These are phyloP conservation scores for Thuja plicata DNA, from an alignment of 83 land plant species.

Conservation along the genomic window DNA sequence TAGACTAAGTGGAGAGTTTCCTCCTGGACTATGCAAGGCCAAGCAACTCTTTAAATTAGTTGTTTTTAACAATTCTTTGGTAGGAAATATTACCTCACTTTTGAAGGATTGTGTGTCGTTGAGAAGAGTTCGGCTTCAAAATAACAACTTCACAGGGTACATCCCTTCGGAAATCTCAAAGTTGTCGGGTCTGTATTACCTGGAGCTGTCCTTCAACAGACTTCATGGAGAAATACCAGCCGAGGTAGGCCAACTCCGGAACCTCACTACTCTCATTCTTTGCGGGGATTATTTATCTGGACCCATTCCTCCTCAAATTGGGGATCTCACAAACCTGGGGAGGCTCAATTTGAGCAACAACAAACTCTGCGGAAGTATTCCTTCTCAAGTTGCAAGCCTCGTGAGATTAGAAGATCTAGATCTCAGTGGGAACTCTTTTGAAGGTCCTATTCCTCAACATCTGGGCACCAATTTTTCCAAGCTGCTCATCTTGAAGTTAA, in stretches of 20 bases:
- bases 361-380: constrained; percentile 30
- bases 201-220: constrained; percentile 33
- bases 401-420: constrained; percentile 28
- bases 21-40: constrained; percentile 31
- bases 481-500: background rate
- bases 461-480: background rate
- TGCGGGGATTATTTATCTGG: constrained; percentile 31
- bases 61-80: constrained; percentile 32
- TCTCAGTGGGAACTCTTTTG: constrained; percentile 38
- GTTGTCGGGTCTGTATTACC: background rate
- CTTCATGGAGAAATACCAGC: constrained; percentile 35
- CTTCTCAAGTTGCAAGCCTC: constrained; percentile 19
- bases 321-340: constrained; percentile 20
- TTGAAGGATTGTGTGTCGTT: constrained; percentile 26
- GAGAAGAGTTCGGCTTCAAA: constrained; percentile 19
- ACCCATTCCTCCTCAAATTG: constrained; percentile 20
- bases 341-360: constrained; percentile 35
- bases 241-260: constrained; percentile 14
- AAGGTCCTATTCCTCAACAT: constrained; percentile 21
- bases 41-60: constrained; percentile 13
- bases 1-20: constrained; percentile 32
- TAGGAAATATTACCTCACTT: constrained; percentile 31
- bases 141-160: constrained; percentile 27
- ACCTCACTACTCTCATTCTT: constrained; percentile 28
- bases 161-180: constrained; percentile 20